Evolutionary conservation across 352 stramenopile genomes (phyloP), one percentile per base, ranked within the genome.

Genomic region (Phytophthora megakarya): DNA sequence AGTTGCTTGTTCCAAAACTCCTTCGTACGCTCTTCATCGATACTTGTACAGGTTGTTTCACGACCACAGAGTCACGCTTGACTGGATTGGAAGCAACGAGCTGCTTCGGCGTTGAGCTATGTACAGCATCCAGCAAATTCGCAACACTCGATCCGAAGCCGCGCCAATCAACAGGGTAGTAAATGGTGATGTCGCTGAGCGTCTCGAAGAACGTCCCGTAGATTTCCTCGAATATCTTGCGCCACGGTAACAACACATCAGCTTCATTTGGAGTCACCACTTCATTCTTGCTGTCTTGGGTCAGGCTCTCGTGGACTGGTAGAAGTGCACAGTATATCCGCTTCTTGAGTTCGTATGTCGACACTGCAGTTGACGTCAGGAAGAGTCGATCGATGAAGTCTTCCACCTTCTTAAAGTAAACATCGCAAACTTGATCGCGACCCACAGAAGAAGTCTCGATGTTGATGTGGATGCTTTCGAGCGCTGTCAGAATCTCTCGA

Each of bases 301-400:
- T 56, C 11, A 92, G 28, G 5, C 61, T 43, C 35, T 84, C 70
- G 43, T 91, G 81, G 19, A 90, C 62, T 7, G 80, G 77, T 3
- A 91, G 54, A 23, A 93, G 60, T 11, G 65, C 37, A 19, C 56
- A 67, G 47, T 82, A 88, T n/a, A 91, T 48, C 2, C 68, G 50
- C 19, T 80, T 86, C 68, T 93, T 91, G 9, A 93, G 52, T 44
- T 93, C 84, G 11, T 70, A 76, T 15, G 73, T 76, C 23, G 81
- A 89, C n/a, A 90, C 56, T 9, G 61, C 42, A 18, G 55, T 50
- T 12, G 49, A 26, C 10, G 59, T 73, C 16, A 55, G 52, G 48
- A 90, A 93, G 1, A 93, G 33, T 16, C 30, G 57, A 43, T 93
- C 80, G 37, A 93, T 76, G 32, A 90, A 85, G 5, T 69, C 44